phyloP scores from a whole-genome alignment of 2,329 filamentous ascomycete species.

The Salinomyces thailandicus region DNA sequence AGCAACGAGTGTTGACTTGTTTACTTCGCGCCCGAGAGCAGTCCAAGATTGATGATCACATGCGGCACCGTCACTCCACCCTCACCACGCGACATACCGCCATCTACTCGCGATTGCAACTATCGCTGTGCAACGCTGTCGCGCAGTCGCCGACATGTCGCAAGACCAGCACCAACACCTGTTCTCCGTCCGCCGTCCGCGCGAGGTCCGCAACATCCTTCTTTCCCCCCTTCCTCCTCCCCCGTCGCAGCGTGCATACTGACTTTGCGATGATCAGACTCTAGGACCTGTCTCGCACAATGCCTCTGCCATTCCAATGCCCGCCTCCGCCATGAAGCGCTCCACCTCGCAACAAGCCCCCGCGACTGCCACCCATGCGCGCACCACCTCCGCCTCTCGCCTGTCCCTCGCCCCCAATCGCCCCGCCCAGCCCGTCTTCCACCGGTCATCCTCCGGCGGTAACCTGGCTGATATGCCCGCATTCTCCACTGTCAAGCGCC shows the following conservation, averaged over 20 bases:
- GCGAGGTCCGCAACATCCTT: constrained; percentile 57
- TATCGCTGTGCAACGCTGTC: too few relatives aligned
- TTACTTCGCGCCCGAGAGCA: too few relatives aligned
- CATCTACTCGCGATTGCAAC: too few relatives aligned
- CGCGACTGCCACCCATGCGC: constrained; percentile 61
- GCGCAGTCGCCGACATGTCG: constrained; percentile 59
- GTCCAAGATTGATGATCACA: too few relatives aligned
- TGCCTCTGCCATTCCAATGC: constrained; percentile 70
- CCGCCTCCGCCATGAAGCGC: constrained; percentile 87
- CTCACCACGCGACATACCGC: too few relatives aligned
- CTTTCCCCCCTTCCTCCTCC: neutral
- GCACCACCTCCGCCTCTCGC: constrained; percentile 71
- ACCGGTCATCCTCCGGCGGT: constrained; percentile 68
- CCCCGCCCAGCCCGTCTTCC: constrained; percentile 78
- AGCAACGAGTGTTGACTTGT: constrained; percentile 2
- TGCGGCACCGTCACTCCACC: too few relatives aligned
- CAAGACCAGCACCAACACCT: constrained; percentile 67
- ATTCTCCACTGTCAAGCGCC: constrained; percentile 72
- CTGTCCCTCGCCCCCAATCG: constrained; percentile 77
- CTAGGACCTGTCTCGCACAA: constrained; percentile 75
- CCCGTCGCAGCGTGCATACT: constrained; percentile 7
- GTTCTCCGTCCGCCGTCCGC: constrained; percentile 83
- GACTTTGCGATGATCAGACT: constrained; percentile 47
- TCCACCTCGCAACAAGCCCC: constrained; percentile 62
- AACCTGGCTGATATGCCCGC: constrained; percentile 73